These are phyloP conservation scores for Leccinum broughii DNA, from an alignment of 768 basidiomycete species.

Conservation along the genomic window DNA sequence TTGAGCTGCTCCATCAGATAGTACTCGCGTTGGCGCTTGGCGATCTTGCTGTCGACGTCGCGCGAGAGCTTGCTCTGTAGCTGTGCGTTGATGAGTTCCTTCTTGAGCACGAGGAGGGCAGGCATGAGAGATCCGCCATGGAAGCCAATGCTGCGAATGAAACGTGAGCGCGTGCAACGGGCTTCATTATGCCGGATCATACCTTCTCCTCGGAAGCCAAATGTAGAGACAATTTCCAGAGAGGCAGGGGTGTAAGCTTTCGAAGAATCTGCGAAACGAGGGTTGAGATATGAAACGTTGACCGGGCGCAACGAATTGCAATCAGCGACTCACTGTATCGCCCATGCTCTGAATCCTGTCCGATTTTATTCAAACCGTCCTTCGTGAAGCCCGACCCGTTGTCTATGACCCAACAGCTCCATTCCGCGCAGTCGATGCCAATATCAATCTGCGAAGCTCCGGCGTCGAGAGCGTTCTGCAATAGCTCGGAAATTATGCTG, in stretches of 20 bases:
- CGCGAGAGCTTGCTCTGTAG: conserved; percentile 89
- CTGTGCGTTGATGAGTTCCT: conserved; percentile 96
- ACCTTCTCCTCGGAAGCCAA: conserved; percentile 97
- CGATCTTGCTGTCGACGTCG: conserved; percentile 94
- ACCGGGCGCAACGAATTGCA: neutral
- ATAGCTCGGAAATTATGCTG: conserved; percentile 78
- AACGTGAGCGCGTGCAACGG: conserved; percentile 11
- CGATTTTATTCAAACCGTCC: conserved; percentile 56
- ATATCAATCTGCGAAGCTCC: conserved; percentile 66
- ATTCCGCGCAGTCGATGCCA: conserved; percentile 71
- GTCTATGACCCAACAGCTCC: conserved; percentile 85
- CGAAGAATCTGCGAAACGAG: conserved; percentile 58
- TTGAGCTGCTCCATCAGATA: conserved; percentile 97
- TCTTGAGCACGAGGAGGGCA: conserved; percentile 92
- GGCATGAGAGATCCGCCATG: conserved; percentile 30
- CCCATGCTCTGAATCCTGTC: conserved; percentile 48
- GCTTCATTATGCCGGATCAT: conserved; percentile 3
- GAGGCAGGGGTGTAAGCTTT: conserved; percentile 60
- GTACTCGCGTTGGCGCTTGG: conserved; percentile 91
- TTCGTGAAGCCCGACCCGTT: conserved; percentile 77
- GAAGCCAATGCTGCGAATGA: conserved; percentile 44
- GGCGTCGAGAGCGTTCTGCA: conserved; percentile 91
- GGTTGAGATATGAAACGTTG: conserved; percentile 1
- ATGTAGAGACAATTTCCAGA: conserved; percentile 57
- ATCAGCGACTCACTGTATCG: conserved; percentile 63